Evolutionary conservation across 108 stramenopile genomes (phyloP).

Genomic region (Nitzschia putrida): DNA sequence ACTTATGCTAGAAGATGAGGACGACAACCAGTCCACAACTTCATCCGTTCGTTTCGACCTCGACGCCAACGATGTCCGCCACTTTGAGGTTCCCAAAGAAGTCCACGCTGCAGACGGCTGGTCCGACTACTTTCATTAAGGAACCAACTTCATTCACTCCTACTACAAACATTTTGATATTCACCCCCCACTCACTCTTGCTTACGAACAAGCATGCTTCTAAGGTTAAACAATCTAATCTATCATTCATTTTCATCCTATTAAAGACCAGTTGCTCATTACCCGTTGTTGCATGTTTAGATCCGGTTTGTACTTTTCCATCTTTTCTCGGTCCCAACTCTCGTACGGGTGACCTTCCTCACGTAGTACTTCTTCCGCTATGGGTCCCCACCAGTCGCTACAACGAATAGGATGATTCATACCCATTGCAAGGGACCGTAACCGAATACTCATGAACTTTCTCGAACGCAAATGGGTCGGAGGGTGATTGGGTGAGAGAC

Average conservation of each 20-base stretch:
- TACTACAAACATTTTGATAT: neutral
- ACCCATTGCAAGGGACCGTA: slow-evolving; percentile 36
- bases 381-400: slow-evolving; percentile 38
- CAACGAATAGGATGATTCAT: slow-evolving; percentile 48
- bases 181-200: neutral
- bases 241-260: neutral
- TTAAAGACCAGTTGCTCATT: neutral
- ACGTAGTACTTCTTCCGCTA: slow-evolving; percentile 30
- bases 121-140: slow-evolving; percentile 21
- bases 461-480: neutral
- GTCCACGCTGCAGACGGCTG: slow-evolving; percentile 23
- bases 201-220: neutral
- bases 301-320: slow-evolving; percentile 35
- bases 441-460: slow-evolving; percentile 33
- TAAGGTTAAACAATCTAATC: too few species aligned
- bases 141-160: slow-evolving; percentile 1
- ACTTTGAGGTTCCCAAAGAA: slow-evolving; percentile 10
- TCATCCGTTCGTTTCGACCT: slow-evolving; percentile 25
- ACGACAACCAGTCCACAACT: slow-evolving; percentile 6
- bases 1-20: slow-evolving; percentile 7
- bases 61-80: slow-evolving; percentile 13
- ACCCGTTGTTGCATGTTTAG: slow-evolving; percentile 33
- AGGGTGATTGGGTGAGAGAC: neutral
- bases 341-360: slow-evolving; percentile 40
- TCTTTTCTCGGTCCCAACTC: slow-evolving; percentile 27